Percentiles rank a stretch among this genome's conserved stretches.
Conservation (phyloP, 768 basidiomycete genomes). For the Agrocybe praecox region DNA sequence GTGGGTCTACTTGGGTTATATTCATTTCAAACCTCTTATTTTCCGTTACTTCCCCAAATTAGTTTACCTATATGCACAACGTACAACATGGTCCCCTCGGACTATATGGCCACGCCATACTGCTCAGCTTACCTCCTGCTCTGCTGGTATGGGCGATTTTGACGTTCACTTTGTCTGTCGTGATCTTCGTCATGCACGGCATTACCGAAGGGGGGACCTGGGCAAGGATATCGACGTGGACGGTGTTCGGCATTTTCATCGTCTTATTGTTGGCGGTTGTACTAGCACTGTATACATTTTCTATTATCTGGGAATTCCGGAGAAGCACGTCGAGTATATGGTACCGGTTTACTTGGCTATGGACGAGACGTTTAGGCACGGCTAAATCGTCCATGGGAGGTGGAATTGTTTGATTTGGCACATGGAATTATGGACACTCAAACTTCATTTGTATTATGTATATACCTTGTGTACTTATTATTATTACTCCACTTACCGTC, state of each 20-base stretch:
- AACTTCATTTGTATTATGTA: too few species aligned
- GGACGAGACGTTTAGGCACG: conserved; percentile 5
- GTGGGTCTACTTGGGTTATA: conserved; percentile 25
- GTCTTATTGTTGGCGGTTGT: conserved; percentile 39
- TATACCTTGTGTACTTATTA: too few species aligned
- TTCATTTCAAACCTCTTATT: background rate
- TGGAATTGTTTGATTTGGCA: background rate
- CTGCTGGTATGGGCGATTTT: conserved; percentile 59
- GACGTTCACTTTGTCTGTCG: conserved; percentile 45
- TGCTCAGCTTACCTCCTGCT: conserved; percentile 53
- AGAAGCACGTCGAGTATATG: conserved; percentile 25
- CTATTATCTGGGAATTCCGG: conserved; percentile 50
- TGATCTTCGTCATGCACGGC: conserved; percentile 46
- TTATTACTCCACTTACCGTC: too few species aligned
- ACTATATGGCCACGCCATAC: conserved; percentile 49
- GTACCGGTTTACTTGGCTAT: conserved; percentile 15
- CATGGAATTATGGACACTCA: background rate
- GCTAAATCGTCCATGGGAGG: background rate
- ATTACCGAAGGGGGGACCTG: conserved; percentile 21
- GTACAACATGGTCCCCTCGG: conserved; percentile 46
- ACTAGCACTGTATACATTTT: conserved; percentile 48
- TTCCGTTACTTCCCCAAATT: background rate
- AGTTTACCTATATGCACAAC: conserved; percentile 61
- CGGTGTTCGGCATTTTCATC: conserved; percentile 41
- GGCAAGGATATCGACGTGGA: conserved; percentile 38